Evolutionary conservation across 164 flowering plant genomes (phyloP), one percentile per base, ranked within the genome.

Genomic region (Liriodendron chinense): DNA sequence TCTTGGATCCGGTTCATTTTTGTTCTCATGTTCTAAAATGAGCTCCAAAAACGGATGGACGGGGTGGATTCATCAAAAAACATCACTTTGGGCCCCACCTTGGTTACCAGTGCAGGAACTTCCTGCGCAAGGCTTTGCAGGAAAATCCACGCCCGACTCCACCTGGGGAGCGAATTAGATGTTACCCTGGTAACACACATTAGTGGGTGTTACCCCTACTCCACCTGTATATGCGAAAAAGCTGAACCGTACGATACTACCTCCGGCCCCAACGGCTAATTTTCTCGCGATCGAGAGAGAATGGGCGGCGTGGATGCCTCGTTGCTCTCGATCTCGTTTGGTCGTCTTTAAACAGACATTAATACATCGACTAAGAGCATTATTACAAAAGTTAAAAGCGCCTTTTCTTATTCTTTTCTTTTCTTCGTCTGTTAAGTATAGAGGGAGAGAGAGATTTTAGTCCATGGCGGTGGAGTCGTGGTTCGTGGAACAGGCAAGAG

Each of bases 401-500:
- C 20, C n/a, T 65, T 3, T 53, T 53, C 59, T 53, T 23, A 18
- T 20, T n/a, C 49, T 14, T 26, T 18, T 28, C 69, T 7, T 67
- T 34, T 28, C 69, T 66, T 66, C 43, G 12, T 13, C 69, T 66
- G n/a, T 12, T 9, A 25, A 65, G 74, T 23, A n/a, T n/a, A n/a
- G n/a, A n/a, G n/a, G n/a, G n/a, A 25, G 49, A 9, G 2, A 57
- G 25, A 21, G 16, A 12, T 23, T 70, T 53, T 34, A 34, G 20
- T 70, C 63, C 50, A 70, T 70, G 73, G 73, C 59, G 20, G 50
- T 28, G 22, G 66, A 64, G 28, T 63, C 62, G 24, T 76, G 78
- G 78, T 64, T 71, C 18, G 14, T 63, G 43, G 74, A 76, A 13
- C 68, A 70, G 61, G 80, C 80, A 43, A 61, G 48, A 20, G 72